Evolutionary conservation across 179 eudicot species (phyloP).

Genomic region (Pouteria campechiana): DNA sequence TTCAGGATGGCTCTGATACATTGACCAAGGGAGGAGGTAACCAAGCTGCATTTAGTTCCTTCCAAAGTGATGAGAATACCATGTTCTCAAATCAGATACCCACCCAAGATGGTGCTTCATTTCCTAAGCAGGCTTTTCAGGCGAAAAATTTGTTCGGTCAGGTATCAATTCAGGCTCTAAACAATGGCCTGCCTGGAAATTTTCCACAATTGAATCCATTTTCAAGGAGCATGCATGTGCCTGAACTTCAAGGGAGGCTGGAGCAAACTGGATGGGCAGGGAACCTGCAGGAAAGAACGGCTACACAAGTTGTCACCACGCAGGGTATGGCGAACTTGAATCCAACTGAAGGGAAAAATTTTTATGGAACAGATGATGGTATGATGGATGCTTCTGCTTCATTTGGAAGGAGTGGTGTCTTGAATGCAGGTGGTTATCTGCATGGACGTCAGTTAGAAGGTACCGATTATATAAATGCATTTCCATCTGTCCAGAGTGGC

Average conservation of each 20-base stretch:
- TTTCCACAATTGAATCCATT: slow-evolving; percentile 10
- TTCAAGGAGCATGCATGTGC: slow-evolving; percentile 6
- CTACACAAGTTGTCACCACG: slow-evolving; percentile 3
- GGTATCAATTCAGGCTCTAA: slow-evolving; percentile 12
- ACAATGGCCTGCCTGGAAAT: slow-evolving; percentile 8
- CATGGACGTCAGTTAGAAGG: slow-evolving; percentile 9
- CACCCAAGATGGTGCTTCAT: slow-evolving; percentile 11
- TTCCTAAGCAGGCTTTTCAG: slow-evolving; percentile 8
- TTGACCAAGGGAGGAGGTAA: slow-evolving; percentile 7
- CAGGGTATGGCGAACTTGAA: slow-evolving; percentile 22
- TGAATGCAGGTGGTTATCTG: slow-evolving; percentile 10
- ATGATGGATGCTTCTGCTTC: slow-evolving; percentile 24
- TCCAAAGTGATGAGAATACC: slow-evolving; percentile 7
- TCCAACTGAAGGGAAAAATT: slow-evolving; percentile 38
- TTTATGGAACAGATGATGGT: slow-evolving; percentile 22
- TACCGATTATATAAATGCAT: slow-evolving; percentile 8
- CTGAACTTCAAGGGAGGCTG: slow-evolving; percentile 12
- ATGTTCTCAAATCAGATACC: slow-evolving; percentile 9
- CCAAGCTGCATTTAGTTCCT: slow-evolving; percentile 9
- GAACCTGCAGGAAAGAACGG: neutral
- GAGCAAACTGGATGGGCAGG: slow-evolving; percentile 21
- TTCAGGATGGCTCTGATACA: slow-evolving; percentile 8
- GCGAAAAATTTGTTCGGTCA: slow-evolving; percentile 21
- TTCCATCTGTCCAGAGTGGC: slow-evolving; percentile 36
- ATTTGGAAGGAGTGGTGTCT: slow-evolving; percentile 6